Evolutionary conservation across 331 rosid species (phyloP), one percentile per base, ranked within the genome.

Genomic region (Prunus yedoensis): DNA sequence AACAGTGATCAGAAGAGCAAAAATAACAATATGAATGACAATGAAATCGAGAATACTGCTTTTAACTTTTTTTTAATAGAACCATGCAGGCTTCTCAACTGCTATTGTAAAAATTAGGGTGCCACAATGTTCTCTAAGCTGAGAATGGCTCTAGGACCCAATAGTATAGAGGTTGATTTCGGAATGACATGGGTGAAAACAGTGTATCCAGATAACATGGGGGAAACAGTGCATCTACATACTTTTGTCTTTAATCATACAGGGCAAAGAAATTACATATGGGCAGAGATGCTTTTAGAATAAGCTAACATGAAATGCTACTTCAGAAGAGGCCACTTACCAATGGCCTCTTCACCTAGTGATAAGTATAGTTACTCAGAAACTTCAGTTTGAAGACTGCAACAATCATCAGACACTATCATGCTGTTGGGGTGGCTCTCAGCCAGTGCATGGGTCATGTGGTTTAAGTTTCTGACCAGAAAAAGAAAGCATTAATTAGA

Each of bases 1-100:
- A 56, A 80, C 77, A 38, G 52, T 1, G 54, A 71, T 68, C 53
- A 67, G 61, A n/a, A 70, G 45, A 21, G 52, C 21, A 56, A 53
- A 27, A 45, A 14, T 43, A 28, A 53, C 23, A 73, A 59, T 43
- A 43, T 12, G 3, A 41, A 38, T n/a, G 54, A 15, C 21, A 18
- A 51, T 15, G 4, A 73, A 21, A 21, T 20, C 47, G 11, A 49
- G 16, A 73, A 73, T 63, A 74, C 21, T 25, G 66, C 64, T 43
- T 10, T 18, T 9, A n/a, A 11, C 49, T 45, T 68, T 27, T n/a
- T 38, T 38, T 38, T 7, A 35, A 35, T 35, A 35, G 46, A 67
- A 49, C 10, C 14, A 27, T 15, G 25, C 0, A 52, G 25, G n/a
- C 3, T 25, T 50, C 27, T 18, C 45, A 50, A 49, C 59, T 68